A percentile compares a stretch with the other conserved stretches of the same genome.
These are phyloP conservation scores for Mycocentrospora acerina DNA, from an alignment of 2,329 filamentous ascomycete species.

Conservation along the genomic window DNA sequence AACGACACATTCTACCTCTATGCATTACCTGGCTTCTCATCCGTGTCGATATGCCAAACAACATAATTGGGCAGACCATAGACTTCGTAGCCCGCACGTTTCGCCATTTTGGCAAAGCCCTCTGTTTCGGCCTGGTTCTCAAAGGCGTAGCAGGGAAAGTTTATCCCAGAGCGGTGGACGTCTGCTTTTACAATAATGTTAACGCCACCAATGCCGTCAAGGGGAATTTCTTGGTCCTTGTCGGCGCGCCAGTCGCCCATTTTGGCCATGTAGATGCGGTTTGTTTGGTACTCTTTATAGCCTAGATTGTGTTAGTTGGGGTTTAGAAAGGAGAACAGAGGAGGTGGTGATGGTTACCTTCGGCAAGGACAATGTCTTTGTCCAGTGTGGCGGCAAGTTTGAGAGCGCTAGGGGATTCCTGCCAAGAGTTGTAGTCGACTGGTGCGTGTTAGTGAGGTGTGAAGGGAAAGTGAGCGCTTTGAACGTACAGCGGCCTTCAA, in stretches of 20 bases:
- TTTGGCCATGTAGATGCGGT: constrained; percentile 81
- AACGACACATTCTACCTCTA: constrained; percentile 9
- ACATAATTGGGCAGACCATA: constrained; percentile 94
- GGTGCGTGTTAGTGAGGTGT: constrained; percentile 11
- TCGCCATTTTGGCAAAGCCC: constrained; percentile 98
- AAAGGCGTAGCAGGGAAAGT: constrained; percentile 95
- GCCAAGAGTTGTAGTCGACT: constrained; percentile 99
- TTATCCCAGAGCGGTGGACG: constrained; percentile 94
- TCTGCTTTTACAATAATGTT: constrained; percentile 98
- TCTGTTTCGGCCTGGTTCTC: constrained; percentile 99
- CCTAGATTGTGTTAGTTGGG: constrained; percentile 52
- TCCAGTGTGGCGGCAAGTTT: constrained; percentile 72
- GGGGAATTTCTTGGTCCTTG: constrained; percentile 86
- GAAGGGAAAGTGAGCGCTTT: not conserved
- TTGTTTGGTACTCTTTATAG: constrained; percentile 91
- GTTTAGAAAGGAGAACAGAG: not conserved
- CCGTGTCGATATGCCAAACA: constrained; percentile 97
- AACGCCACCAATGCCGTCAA: constrained; percentile 95
- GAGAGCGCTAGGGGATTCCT: constrained; percentile 83
- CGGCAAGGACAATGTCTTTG: constrained; percentile 81
- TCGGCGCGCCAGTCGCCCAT: constrained; percentile 93
- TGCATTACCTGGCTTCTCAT: constrained; percentile 85
- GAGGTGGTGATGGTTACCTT: constrained; percentile 60
- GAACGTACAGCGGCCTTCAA: constrained; percentile 86
- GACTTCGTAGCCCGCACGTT: constrained; percentile 89